Base-by-base conservation (phyloP, 1,139 yeast genomes). In the Hansenula lynferdii region DNA sequence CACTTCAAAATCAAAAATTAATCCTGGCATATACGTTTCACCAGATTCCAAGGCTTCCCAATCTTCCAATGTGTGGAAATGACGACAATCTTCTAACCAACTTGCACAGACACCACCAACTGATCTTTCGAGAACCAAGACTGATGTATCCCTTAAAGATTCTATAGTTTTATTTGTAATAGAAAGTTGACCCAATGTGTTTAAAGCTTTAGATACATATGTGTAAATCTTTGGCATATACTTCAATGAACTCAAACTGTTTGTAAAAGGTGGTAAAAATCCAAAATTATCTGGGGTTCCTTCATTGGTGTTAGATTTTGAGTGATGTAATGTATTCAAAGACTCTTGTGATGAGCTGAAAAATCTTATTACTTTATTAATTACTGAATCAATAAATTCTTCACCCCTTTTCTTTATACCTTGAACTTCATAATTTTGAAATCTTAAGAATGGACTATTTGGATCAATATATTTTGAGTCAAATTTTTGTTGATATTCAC, bases 231-330 rank as follows among this genome's bases (percentile, higher is more conserved):
- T 55, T 34, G 72, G 66, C 26, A 76, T 52, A 47, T 72, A 75
- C 43, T 71, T 64, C 16, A 72, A 58, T 2, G 82, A 67, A 36
- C 84, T 69, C 23, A 82, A 58, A 8, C 82, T 72, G 48, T 80
- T 82, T 1, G 85, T 67, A 41, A 65, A 62, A 1, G 80, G 80
- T 2, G 89, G 87, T 21, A 79, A 53, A 48, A 77, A 80, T 3
- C 80, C 77, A 56, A 67, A 70, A 30, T 71, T 56, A 9, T 60
- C 47, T 4, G 64, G 55, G 1, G 53, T 24, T 22, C 61, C 58
- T 32, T 44, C 48, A 15, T 27, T 25, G 11, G 35, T 37, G 14
- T 42, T 42, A 1, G 49, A 42, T 15, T 49, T 47, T 1, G 42
- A 35, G 14, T 41, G 42, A n/a, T 45, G 39, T 6, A 38, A 39